phyloP scores from a whole-genome alignment of 108 stramenopile genomes.

The Fragilaria radians region DNA sequence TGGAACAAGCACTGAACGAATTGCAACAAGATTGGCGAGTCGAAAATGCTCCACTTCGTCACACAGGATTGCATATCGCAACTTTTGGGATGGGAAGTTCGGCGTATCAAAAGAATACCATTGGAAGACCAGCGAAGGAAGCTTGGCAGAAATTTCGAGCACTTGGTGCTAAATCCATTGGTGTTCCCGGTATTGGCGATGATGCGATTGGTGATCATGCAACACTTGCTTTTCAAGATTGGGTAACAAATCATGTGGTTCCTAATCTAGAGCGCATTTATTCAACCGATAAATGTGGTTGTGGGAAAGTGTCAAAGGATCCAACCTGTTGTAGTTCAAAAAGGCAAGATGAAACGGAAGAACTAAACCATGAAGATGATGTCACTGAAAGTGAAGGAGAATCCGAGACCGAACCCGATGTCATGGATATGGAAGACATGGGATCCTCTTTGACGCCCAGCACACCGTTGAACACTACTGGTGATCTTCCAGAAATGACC shows the following conservation, averaged over 20 bases:
- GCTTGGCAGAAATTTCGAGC: constrained; percentile 42
- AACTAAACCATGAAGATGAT: constrained; percentile 40
- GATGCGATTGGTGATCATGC: constrained; percentile 65
- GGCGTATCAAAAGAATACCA: constrained; percentile 67
- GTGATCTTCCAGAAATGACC: constrained; percentile 81
- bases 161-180: constrained; percentile 54
- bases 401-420: constrained; percentile 38
- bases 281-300: constrained; percentile 5
- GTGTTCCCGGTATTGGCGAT: constrained; percentile 55
- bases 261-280: constrained; percentile 6
- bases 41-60: constrained; percentile 59
- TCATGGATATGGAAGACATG: constrained; percentile 91
- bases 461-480: constrained; percentile 9
- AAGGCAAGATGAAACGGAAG: constrained; percentile 12
- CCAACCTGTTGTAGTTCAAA: constrained; percentile 12
- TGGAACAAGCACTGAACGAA: constrained; percentile 53
- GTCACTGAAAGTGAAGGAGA: constrained; percentile 47
- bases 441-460: constrained; percentile 53
- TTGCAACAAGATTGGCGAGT: constrained; percentile 78
- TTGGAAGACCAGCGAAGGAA: constrained; percentile 76
- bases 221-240: constrained; percentile 30
- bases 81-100: constrained; percentile 81
- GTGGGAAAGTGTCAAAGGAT: constrained; percentile 4
- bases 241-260: constrained; percentile 30
- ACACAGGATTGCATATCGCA: constrained; percentile 30